phyloP scores from a whole-genome alignment of 2,329 filamentous ascomycete genomes.

The Dactylonectria macrodidyma region DNA sequence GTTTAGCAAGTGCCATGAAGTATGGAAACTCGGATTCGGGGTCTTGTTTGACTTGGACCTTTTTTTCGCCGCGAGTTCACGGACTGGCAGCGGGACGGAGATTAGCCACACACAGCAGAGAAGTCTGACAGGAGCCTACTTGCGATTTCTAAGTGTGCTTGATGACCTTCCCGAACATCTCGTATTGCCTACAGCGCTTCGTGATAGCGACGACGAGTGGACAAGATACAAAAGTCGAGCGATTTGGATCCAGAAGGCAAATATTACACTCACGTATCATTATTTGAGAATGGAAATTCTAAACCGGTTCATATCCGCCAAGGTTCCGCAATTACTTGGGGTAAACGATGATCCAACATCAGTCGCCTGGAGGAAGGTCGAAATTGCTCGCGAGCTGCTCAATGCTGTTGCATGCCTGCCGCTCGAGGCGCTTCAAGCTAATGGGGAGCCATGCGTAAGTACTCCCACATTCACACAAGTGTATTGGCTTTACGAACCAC shows the following conservation, averaged over 20 bases:
- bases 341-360: slow-evolving; percentile 7
- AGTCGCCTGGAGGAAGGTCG: slow-evolving; percentile 2
- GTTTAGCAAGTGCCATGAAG: slow-evolving; percentile 1
- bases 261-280: slow-evolving; percentile 18
- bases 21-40: slow-evolving; percentile 17
- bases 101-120: neutral
- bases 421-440: slow-evolving; percentile 14
- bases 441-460: slow-evolving; percentile 22
- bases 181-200: neutral
- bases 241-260: slow-evolving; percentile 22
- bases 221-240: slow-evolving; percentile 9
- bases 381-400: slow-evolving; percentile 14
- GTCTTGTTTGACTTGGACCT: slow-evolving; percentile 15
- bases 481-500: neutral
- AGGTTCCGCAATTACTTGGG: neutral
- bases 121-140: neutral
- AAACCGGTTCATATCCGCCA: slow-evolving; percentile 4
- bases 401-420: slow-evolving; percentile 1
- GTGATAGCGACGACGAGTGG: neutral
- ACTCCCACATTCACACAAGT: neutral
- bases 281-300: slow-evolving; percentile 23
- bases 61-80: slow-evolving; percentile 4
- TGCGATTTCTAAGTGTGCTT: slow-evolving; percentile 4
- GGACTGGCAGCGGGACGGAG: neutral
- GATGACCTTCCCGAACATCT: slow-evolving; percentile 14